Evolutionary conservation across 1,284 basidiomycete genomes (phyloP), one percentile per base, ranked within the genome.

Genomic region (Moesziomyces sp.): DNA sequence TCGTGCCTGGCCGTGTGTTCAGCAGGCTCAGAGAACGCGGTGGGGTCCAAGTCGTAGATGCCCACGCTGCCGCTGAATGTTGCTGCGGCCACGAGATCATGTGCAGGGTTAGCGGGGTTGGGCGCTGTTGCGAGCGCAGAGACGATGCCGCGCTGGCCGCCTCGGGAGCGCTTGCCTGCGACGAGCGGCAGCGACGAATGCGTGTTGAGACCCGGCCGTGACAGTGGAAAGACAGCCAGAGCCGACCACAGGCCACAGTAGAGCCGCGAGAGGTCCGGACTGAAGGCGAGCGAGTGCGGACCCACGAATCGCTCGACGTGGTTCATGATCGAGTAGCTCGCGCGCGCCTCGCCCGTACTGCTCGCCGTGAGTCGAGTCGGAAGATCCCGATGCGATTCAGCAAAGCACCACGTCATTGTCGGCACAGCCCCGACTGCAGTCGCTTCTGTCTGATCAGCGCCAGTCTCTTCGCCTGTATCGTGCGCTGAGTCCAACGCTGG

Each of bases 251-350:
- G 64, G 3, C 75, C 78, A 45, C 72, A 71, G 52, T 79, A 79
- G 43, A 80, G 55, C 0, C 76, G 73, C 18, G 58, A 65, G n/a
- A 76, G 66, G 23, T 77, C 72, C 3, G 68, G 59, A 46, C 72
- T 77, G 56, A 80, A 76, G 3, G 60, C 72, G 19, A 80, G 52
- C 23, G 70, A 59, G 26, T 75, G 69, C 24, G 78, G 77, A 16
- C 67, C 76, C 19, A 77, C 58, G 45, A 75, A 80, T 19, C 66
- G 61, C 51, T 80, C 78, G 47, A 76, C 64, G 52, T 80, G 78
- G 24, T 80, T 70, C 72, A 79, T 77, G 57, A 80, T 66, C 9
- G 75, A 71, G 51, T 80, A 80, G 42, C 59, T 76, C 8, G 74
- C 75, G 4, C 69, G 61, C 5, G 53, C 52, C 19, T 52, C 28